Percentiles rank a stretch among this genome's conserved stretches.
Evolutionary conservation across 2,329 filamentous ascomycete genomes (phyloP).

Genomic region (Arthroderma sp.): DNA sequence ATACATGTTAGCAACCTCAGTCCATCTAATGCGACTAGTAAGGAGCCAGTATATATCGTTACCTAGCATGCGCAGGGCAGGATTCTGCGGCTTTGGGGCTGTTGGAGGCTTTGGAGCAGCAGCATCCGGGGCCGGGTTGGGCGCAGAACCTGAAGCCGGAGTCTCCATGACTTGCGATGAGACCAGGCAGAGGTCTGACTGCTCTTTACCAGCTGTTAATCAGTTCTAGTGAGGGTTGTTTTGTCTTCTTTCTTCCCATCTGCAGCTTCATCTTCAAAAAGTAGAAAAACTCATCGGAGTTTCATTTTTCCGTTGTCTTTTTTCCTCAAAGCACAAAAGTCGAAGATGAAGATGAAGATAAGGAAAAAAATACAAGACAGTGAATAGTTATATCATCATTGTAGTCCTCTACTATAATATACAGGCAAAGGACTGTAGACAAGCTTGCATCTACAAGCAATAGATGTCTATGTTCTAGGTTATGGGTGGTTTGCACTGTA

Average conservation of each 20-base stretch:
- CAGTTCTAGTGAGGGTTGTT: neutral
- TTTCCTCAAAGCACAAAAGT: no score
- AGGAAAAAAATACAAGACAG: neutral
- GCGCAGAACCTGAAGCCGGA: neutral
- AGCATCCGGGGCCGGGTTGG: constrained; percentile 8
- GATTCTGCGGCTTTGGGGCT: constrained; percentile 15
- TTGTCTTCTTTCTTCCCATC: neutral
- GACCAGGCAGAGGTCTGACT: neutral
- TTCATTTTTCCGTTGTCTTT: neutral
- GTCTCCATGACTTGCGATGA: neutral
- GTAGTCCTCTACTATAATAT: no score
- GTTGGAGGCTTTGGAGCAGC: constrained; percentile 11
- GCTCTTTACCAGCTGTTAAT: neutral
- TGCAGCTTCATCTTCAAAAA: neutral
- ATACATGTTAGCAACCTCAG: constrained; percentile 6
- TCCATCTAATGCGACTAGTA: neutral
- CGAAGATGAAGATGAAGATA: neutral
- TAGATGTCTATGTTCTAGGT: no score
- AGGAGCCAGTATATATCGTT: no score
- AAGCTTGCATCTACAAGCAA: no score
- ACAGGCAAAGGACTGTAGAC: no score
- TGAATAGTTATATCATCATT: no score
- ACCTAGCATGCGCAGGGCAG: constrained; percentile 16
- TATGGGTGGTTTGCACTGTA: no score
- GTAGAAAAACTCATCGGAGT: neutral